Conservation (phyloP, 2,329 filamentous ascomycete genomes). For the Diaporthe batatas region DNA sequence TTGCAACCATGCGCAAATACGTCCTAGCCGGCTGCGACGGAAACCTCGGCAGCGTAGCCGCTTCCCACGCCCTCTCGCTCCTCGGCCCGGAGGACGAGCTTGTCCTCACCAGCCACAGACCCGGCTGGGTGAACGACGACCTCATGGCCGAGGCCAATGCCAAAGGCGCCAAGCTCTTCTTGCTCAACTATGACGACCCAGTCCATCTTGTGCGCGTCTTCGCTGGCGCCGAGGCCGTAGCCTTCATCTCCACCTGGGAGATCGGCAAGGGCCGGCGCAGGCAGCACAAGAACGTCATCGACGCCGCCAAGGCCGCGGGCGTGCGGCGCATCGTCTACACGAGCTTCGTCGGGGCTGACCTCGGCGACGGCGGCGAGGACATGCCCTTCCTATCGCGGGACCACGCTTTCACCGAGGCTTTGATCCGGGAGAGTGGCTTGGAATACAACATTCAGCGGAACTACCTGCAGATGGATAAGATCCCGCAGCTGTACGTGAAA, state of each 20-base stretch:
- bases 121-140: conserved; percentile 34
- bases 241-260: conserved; percentile 45
- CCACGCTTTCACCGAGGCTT: conserved; percentile 44
- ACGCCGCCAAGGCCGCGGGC: conserved; percentile 40
- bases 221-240: conserved; percentile 45
- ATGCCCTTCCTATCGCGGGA: conserved; percentile 45
- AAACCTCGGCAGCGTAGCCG: conserved; percentile 42
- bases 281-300: conserved; percentile 44
- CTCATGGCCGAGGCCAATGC: conserved; percentile 30
- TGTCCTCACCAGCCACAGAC: conserved; percentile 40
- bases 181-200: conserved; percentile 43
- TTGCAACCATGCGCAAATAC: conserved; percentile 42
- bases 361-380: conserved; percentile 38
- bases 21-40: conserved; percentile 43
- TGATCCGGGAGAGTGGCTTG: conserved; percentile 43
- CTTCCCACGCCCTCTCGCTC: conserved; percentile 41
- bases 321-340: conserved; percentile 45
- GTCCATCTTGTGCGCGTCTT: conserved; percentile 41
- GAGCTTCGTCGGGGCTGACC: conserved; percentile 44
- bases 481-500: conserved; percentile 41
- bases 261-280: conserved; percentile 40
- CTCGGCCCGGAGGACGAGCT: conserved; percentile 42
- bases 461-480: conserved; percentile 45
- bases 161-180: conserved; percentile 35
- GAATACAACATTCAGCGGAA: conserved; percentile 45